Conservation (phyloP, 441 rosid species). For the Populus hybrid region DNA sequence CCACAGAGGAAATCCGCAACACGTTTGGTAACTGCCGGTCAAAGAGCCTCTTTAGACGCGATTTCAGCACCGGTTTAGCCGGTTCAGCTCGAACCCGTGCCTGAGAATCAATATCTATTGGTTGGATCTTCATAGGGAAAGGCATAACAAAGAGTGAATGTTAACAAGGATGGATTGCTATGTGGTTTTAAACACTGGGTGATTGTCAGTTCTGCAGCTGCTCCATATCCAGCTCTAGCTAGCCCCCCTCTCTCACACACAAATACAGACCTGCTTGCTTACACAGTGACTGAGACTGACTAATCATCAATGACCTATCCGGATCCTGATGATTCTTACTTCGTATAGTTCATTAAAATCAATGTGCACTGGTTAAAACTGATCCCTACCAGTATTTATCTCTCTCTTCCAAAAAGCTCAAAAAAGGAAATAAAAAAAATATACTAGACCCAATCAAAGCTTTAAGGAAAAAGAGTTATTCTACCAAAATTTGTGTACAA, state of each 20-base stretch:
- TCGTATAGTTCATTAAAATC: conserved; percentile 8
- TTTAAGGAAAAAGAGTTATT: not conserved
- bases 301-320: conserved; percentile 10
- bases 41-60: conserved; percentile 76
- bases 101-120: conserved; percentile 59
- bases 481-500: not conserved
- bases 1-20: conserved; percentile 48
- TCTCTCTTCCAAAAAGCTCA: not conserved
- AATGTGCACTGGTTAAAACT: not conserved
- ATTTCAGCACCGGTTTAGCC: conserved; percentile 70
- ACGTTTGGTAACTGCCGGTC: conserved; percentile 81
- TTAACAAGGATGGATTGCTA: conserved; percentile 1
- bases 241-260: not conserved
- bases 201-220: conserved; percentile 6
- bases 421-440: not conserved
- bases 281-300: not conserved
- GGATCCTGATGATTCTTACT: conserved; percentile 10
- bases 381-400: not conserved
- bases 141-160: conserved; percentile 30
- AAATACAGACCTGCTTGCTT: conserved; percentile 11
- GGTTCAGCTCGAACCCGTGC: conserved; percentile 40
- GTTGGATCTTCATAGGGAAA: conserved; percentile 83
- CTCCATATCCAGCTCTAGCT: conserved; percentile 15
- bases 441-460: not conserved
- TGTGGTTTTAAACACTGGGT: not conserved